Evolutionary conservation across 1,284 basidiomycete species (phyloP), one percentile per base, ranked within the genome.

Genomic region (Apiotrichum gracile): DNA sequence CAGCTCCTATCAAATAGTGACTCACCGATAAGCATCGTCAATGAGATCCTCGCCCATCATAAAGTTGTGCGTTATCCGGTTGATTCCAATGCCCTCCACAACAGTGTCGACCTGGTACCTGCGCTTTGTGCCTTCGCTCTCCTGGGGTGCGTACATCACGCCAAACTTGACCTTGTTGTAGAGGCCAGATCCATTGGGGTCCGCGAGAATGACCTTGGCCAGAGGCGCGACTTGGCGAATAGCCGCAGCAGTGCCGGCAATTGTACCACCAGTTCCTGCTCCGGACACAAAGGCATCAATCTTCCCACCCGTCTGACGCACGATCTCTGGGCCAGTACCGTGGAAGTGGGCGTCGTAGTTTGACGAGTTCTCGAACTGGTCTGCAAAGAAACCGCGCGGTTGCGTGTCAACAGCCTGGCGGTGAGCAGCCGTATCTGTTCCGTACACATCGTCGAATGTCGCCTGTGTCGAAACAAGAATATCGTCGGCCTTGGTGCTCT

Each of bases 241-340:
- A 66, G 82, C 96, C 40, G 79, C 81, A 0, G 90, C 91, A 1
- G 82, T 83, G 0, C 94, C 96, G 1, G 91, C 85, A 35, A 99
- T 83, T 0, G 94, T 97, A 4, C 96, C 96, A 6, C 96, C 96
- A 0, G 94, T 98, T 16, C 91, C 91, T 55, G 93, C 92, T 1
- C 96, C 96, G n/a, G 87, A 85, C 26, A 99, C 86, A 67, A 97
- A 97, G 3, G 87, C 91, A 65, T 88, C 82, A 1, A 97, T 63
- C 22, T 78, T 76, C 1, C 92, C 92, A 60, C 84, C 86, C 0
- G 90, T 92, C 69, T 98, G 96, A 47, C 85, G 80, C 85, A 92
- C 91, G 37, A 98, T 91, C 76, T 99, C 96, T 0, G 92, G 92
- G 0, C 91, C 96, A 0, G 94, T 98, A 1, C 89, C 88, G 34